Base-by-base conservation (phyloP, 495 filamentous ascomycete genomes). In the Cairneyella variabilis region DNA sequence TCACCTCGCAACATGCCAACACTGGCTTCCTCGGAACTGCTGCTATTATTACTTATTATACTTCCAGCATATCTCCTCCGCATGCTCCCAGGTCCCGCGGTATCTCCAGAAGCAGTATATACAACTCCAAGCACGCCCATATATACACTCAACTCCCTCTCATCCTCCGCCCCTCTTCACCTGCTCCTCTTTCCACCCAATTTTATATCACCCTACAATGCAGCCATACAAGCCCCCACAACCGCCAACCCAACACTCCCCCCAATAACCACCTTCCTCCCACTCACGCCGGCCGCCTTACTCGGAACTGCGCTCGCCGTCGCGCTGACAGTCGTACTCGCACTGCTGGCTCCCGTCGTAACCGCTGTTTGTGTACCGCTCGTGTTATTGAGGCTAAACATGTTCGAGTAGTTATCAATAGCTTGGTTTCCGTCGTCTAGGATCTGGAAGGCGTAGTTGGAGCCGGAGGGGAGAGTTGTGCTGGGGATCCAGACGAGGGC, bases 361-460 rank as follows among this genome's bases (percentile, higher is more conserved):
- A 20, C 18, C 48, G 48, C 12, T 12, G 48, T 14, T 7, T 21
- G 10, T 12, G 17, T 44, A 25, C 41, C 20, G 41, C 41, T 44
- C 4, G 12, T 34, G 8, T 2, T 34, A 10, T 73, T 59, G 28
- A 86, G 70, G 22, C 65, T 60, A 67, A 86, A 84, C 46, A 71
- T 72, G 2, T 74, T 71, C 20, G 78, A 74, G 69, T 78, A 86
- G 70, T 86, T 84, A 12, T n/a, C 20, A 0, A 51, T 46, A 21
- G 3, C 20, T 1, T 62, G 22, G 65, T 83, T 66, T 10, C 41
- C 48, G 59, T 80, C 80, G 54, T 69, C 61, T 59, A 79, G 61
- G 56, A 84, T 85, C 59, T 82, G 66, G 54, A 84, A 68, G 39
- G 80, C 76, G 70, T 84, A 84, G 61, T 78, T 71, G 23, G 66